Evolutionary conservation across 768 basidiomycete genomes (phyloP).

Genomic region (Crucibulum laeve): DNA sequence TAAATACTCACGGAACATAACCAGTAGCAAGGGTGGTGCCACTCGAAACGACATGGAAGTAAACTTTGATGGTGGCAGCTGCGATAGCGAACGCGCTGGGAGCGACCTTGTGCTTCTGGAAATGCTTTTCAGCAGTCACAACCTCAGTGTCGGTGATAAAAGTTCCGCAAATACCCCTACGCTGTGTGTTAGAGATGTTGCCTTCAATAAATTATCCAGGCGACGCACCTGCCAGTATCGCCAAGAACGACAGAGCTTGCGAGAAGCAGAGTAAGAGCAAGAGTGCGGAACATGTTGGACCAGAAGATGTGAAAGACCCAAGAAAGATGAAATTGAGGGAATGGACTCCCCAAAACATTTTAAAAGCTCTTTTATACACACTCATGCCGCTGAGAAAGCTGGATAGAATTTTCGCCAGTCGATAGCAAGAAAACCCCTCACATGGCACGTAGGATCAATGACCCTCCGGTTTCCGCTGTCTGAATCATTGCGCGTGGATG

Average conservation of each 20-base stretch:
- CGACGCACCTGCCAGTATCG: conserved; percentile 4
- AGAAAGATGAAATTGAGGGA: no score
- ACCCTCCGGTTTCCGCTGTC: no score
- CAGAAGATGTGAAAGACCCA: no score
- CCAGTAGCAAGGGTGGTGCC: conserved; percentile 30
- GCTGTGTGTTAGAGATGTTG: background rate
- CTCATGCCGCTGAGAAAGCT: no score
- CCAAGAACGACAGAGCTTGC: conserved; percentile 5
- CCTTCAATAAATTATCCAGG: no score
- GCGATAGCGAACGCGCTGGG: conserved; percentile 1
- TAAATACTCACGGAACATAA: conserved; percentile 31
- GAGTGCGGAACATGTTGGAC: conserved; percentile 8
- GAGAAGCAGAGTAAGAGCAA: conserved; percentile 8
- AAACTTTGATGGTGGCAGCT: conserved; percentile 20
- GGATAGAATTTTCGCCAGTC: no score
- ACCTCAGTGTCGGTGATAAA: conserved; percentile 7
- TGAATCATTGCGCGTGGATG: no score
- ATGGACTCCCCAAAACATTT: no score
- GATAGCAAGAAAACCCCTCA: no score
- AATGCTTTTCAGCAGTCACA: conserved; percentile 12
- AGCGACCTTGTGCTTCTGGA: conserved; percentile 10
- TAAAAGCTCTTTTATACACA: no score
- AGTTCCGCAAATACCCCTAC: conserved; percentile 11
- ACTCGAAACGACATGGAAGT: conserved; percentile 33
- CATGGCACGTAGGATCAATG: no score